Percentiles rank a stretch among this genome's conserved stretches.
phyloP scores from a whole-genome alignment of 176 grass and related monocot species.

The Calamus simplicifolius region DNA sequence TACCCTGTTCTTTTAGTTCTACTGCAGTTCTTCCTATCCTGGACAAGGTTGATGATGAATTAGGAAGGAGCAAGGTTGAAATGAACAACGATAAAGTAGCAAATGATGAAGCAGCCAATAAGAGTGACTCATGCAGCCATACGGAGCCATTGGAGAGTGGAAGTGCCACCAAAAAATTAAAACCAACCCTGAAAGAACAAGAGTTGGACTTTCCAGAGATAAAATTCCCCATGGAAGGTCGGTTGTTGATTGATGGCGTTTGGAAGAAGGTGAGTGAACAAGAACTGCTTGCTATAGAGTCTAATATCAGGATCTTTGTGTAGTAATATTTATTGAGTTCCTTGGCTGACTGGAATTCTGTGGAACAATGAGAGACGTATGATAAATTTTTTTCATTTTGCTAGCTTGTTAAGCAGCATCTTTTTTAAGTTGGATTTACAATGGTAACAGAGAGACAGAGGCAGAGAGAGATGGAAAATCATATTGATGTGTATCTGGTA shows the following conservation, averaged over 20 bases:
- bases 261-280: conserved; percentile 52
- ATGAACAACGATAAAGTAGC: conserved; percentile 19
- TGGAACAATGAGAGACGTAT: no score
- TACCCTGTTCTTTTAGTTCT: conserved; percentile 87
- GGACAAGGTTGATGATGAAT: conserved; percentile 15
- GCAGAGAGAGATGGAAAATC: no score
- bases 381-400: no score
- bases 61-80: conserved; percentile 6
- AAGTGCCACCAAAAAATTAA: conserved; percentile 26
- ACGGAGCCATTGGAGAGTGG: conserved; percentile 15
- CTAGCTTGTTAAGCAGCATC: no score
- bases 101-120: conserved; percentile 21
- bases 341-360: no score
- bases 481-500: no score
- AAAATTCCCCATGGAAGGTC: conserved; percentile 28
- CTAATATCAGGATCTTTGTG: conserved; percentile 26
- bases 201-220: conserved; percentile 20
- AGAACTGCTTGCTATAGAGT: conserved; percentile 36
- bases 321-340: conserved; percentile 35
- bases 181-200: conserved; percentile 10
- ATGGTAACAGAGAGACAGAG: no score
- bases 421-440: no score
- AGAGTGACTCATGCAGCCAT: conserved; percentile 4
- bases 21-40: conserved; percentile 56
- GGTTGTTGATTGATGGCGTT: conserved; percentile 38